Percentiles rank a stretch among this genome's conserved stretches.
Conservation (phyloP, 2,329 filamentous ascomycete genomes). For the Cladosporium halotolerans region DNA sequence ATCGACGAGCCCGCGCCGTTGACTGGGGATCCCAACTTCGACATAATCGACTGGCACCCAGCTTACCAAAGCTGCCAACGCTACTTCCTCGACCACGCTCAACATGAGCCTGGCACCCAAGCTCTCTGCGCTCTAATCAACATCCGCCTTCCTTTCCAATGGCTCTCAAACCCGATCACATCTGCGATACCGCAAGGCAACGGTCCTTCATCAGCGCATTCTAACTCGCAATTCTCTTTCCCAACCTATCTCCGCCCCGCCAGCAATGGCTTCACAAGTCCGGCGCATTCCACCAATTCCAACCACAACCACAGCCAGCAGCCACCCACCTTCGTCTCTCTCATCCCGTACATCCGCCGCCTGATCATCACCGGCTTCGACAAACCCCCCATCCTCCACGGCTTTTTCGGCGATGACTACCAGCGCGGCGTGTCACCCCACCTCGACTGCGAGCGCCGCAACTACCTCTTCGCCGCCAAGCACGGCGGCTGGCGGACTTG, state of each 20-base stretch:
- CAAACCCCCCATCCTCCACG: constrained; percentile 75
- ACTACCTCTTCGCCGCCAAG: constrained; percentile 93
- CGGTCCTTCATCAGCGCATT: constrained; percentile 11
- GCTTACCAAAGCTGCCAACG: constrained; percentile 82
- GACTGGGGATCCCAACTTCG: constrained; percentile 50
- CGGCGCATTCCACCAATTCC: constrained; percentile 29
- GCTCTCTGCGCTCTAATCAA: constrained; percentile 87
- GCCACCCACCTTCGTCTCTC: constrained; percentile 48
- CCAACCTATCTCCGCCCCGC: constrained; percentile 32
- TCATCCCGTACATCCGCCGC: constrained; percentile 84
- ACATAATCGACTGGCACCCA: constrained; percentile 89
- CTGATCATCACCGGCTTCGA: constrained; percentile 91
- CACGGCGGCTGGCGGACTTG: constrained; percentile 83
- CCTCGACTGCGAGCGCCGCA: constrained; percentile 83
- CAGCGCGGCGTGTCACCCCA: constrained; percentile 68
- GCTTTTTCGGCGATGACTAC: constrained; percentile 97
- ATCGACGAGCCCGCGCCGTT: constrained; percentile 19
- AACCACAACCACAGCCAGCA: constrained; percentile 19
- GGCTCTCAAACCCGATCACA: constrained; percentile 45
- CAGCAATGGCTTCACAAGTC: constrained; percentile 19
- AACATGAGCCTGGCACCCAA: constrained; percentile 76
- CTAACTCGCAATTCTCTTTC: constrained; percentile 17
- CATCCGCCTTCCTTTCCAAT: constrained; percentile 83
- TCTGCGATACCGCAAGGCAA: constrained; percentile 27
- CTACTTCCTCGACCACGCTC: constrained; percentile 88